Evolutionary conservation across 108 stramenopile genomes (phyloP), one percentile per base, ranked within the genome.

Genomic region (Epipyxis sp.): DNA sequence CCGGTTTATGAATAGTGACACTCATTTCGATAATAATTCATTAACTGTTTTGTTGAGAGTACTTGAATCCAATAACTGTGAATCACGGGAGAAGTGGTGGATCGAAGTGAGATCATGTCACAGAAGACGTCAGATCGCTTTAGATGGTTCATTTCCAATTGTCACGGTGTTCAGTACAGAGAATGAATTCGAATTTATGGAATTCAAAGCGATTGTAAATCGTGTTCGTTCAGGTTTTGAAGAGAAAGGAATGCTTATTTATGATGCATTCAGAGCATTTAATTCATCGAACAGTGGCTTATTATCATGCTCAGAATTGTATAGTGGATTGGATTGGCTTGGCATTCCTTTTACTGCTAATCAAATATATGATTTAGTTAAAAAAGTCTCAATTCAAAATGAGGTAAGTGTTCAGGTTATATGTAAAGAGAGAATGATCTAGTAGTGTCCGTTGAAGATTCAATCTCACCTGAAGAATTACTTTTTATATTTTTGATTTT

Each of bases 221-320:
- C 80, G 80, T 25, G 25, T 65, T 6, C 58, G 32, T 40, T 39
- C 43, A n/a, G 69, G 41, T 27, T 30, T 44, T 6, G 40, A 10
- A 39, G 69, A 71, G n/a, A 71, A 94, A 71, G 94, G 95, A 3
- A 90, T 98, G 92, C 94, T 93, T 77, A 42, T 80, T 0, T 34
- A 77, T 39, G 98, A 99, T 87, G 93, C 93, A 30, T 99, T 99
- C 86, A 91, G 90, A 35, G 94, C 93, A 1, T 96, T 96, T 69
- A 95, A 99, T 84, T 81, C 89, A 35, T 91, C 94, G 59, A 90
- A 93, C 54, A 95, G 93, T 80, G 98, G 96, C 50, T 82, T 94
- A 45, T 81, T 99, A 80, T 91, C 86, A 43, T 91, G 90, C 65
- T 91, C 92, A n/a, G 98, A 99, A 79, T 86, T 99, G 25, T 92